Conservation (phyloP, 805 yeast species). For the Saturnispora sanitii region DNA sequence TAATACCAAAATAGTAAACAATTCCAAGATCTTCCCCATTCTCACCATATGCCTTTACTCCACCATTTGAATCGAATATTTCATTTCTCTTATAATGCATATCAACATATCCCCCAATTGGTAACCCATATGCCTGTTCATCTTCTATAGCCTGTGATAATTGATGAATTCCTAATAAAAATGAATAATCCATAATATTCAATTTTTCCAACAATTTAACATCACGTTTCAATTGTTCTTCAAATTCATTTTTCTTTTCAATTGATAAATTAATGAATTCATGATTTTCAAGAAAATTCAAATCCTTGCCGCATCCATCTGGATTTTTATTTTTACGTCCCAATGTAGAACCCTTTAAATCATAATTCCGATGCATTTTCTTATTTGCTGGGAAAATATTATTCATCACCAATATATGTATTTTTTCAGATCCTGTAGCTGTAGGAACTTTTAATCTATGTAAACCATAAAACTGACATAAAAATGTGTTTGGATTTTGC, state of each 20-base stretch:
- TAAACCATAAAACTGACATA: slow-evolving; percentile 93
- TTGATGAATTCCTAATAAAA: slow-evolving; percentile 82
- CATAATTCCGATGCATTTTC: slow-evolving; percentile 77
- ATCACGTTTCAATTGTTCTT: slow-evolving; percentile 66
- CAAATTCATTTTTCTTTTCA: slow-evolving; percentile 44
- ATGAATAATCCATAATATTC: slow-evolving; percentile 93
- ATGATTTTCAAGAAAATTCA: slow-evolving; percentile 71
- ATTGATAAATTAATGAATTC: slow-evolving; percentile 72
- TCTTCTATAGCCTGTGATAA: slow-evolving; percentile 38
- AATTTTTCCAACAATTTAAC: slow-evolving; percentile 59
- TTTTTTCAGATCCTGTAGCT: slow-evolving; percentile 41
- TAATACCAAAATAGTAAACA: slow-evolving; percentile 84
- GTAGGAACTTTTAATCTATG: slow-evolving; percentile 88
- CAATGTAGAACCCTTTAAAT: slow-evolving; percentile 85
- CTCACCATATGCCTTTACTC: slow-evolving; percentile 63
- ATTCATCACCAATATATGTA: slow-evolving; percentile 94
- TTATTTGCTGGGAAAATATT: slow-evolving; percentile 91
- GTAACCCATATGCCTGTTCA: slow-evolving; percentile 18
- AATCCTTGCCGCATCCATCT: slow-evolving; percentile 62
- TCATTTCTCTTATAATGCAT: slow-evolving; percentile 11
- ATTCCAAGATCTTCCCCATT: slow-evolving; percentile 50
- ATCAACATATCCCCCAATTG: slow-evolving; percentile 16
- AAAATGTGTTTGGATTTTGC: slow-evolving; percentile 74
- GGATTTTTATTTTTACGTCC: slow-evolving; percentile 51
- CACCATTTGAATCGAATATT: slow-evolving; percentile 48